Evolutionary conservation across 2,329 filamentous ascomycete genomes (phyloP).

Genomic region (Calonectria naviculata): DNA sequence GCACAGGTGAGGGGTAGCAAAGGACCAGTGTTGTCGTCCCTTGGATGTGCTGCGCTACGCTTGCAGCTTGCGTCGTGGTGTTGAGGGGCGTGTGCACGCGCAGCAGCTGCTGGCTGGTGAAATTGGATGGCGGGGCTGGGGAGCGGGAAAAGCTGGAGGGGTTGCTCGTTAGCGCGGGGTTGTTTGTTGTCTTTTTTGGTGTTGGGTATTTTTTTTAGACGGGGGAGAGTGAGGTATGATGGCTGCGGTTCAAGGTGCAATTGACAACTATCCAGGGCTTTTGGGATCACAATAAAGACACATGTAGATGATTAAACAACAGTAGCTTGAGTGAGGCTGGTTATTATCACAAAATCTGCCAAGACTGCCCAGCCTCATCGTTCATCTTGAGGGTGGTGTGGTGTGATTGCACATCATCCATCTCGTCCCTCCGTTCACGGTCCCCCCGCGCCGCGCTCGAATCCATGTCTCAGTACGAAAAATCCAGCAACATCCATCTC

Average conservation of each 20-base stretch:
- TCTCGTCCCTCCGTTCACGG: neutral
- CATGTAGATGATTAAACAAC: neutral
- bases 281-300: neutral
- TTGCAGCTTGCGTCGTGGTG: neutral
- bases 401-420: constrained; percentile 12
- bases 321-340: neutral
- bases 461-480: constrained; percentile 6
- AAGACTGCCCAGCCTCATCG: neutral
- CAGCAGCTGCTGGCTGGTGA: too few relatives aligned
- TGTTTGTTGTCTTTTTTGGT: neutral
- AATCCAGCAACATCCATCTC: too few relatives aligned
- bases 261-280: neutral
- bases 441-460: neutral
- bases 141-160: constrained; percentile 16
- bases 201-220: neutral
- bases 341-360: too few relatives aligned
- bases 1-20: constrained; percentile 35
- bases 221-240: neutral
- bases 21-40: neutral
- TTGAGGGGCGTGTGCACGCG: neutral
- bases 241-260: neutral
- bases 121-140: constrained; percentile 1
- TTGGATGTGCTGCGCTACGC: neutral
- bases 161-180: constrained; percentile 17
- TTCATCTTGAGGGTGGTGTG: constrained; percentile 10